These are phyloP conservation scores for Pleurotus cornucopiae DNA, from an alignment of 768 basidiomycete species.

Conservation along the genomic window DNA sequence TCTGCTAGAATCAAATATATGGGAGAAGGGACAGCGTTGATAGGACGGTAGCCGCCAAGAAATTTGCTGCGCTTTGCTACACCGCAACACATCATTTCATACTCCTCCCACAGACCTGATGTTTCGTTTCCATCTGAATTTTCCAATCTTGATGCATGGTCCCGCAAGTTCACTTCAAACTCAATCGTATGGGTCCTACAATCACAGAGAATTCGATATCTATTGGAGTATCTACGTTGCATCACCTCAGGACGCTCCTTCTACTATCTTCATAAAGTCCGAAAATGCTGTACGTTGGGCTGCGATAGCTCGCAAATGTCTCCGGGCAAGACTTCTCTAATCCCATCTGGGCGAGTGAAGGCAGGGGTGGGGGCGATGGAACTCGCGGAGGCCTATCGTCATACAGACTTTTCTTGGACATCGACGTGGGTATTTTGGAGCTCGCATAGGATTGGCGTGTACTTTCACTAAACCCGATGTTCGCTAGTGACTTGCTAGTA, in stretches of 20 bases:
- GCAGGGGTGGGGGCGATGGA: conserved; percentile 73
- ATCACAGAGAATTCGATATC: too few relatives aligned
- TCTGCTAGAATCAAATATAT: background rate
- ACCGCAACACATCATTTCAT: background rate
- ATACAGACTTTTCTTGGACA: conserved; percentile 17
- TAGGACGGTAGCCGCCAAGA: background rate
- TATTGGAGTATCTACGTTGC: background rate
- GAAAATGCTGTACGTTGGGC: conserved; percentile 82
- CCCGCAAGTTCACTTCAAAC: too few relatives aligned
- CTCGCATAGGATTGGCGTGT: background rate
- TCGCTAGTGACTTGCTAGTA: conserved; percentile 29
- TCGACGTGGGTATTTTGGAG: background rate
- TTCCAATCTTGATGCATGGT: too few relatives aligned
- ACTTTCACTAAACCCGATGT: conserved; percentile 10
- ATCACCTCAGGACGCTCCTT: conserved; percentile 12
- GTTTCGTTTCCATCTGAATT: background rate
- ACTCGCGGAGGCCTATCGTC: conserved; percentile 71
- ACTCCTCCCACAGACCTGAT: background rate
- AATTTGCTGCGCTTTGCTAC: background rate
- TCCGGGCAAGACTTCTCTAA: conserved; percentile 59
- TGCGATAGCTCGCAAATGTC: conserved; percentile 63
- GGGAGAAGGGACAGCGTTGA: background rate
- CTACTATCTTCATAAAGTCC: conserved; percentile 62
- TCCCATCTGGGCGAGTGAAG: conserved; percentile 76
- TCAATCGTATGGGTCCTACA: too few relatives aligned